phyloP scores from a whole-genome alignment of 2,329 filamentous ascomycete species.

The Calonectria multiphialidica region DNA sequence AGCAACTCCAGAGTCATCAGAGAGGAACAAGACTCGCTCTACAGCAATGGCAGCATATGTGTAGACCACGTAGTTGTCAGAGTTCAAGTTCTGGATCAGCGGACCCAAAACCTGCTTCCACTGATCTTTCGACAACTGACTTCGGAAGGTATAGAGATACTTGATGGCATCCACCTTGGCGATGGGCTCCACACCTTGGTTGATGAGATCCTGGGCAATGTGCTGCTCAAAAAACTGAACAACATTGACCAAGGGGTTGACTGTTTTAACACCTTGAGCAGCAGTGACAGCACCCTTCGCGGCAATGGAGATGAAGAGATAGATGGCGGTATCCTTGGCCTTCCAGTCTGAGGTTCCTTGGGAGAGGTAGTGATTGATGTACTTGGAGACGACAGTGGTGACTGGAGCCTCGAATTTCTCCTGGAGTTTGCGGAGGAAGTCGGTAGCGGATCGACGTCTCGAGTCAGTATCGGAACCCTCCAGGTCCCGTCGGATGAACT shows the following conservation, averaged over 20 bases:
- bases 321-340: slow-evolving; percentile 97
- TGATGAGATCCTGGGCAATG: slow-evolving; percentile 88
- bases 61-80: slow-evolving; percentile 95
- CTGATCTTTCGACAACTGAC: slow-evolving; percentile 90
- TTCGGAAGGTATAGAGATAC: slow-evolving; percentile 96
- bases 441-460: slow-evolving; percentile 89
- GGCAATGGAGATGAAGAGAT: slow-evolving; percentile 93
- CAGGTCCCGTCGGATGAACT: slow-evolving; percentile 94
- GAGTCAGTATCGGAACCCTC: slow-evolving; percentile 98
- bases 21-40: slow-evolving; percentile 90
- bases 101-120: slow-evolving; percentile 92
- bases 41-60: slow-evolving; percentile 97
- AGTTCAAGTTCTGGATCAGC: slow-evolving; percentile 90
- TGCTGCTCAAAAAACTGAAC: slow-evolving; percentile 96
- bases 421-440: slow-evolving; percentile 91
- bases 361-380: slow-evolving; percentile 87
- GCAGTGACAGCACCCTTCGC: slow-evolving; percentile 91
- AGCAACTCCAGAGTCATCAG: slow-evolving; percentile 79
- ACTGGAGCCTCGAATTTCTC: slow-evolving; percentile 89
- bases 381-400: slow-evolving; percentile 87
- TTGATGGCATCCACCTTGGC: slow-evolving; percentile 98
- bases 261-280: slow-evolving; percentile 89
- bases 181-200: slow-evolving; percentile 79
- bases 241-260: slow-evolving; percentile 89
- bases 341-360: slow-evolving; percentile 91